Evolutionary conservation across 129 eudicot genomes (phyloP), one percentile per base, ranked within the genome.

Genomic region (Gnaphalium uliginosum): DNA sequence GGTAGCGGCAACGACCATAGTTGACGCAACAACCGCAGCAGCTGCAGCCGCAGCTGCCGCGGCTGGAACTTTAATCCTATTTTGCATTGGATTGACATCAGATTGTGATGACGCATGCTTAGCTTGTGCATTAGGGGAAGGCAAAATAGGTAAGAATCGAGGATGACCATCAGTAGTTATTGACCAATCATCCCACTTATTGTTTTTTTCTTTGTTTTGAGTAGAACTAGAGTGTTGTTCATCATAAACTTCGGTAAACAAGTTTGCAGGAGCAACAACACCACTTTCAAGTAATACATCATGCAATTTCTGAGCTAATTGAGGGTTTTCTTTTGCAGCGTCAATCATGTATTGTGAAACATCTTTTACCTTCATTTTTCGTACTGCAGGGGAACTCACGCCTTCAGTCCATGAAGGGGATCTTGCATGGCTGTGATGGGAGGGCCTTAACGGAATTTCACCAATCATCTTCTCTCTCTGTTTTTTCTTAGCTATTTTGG

Each of bases 401-500:
- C 98, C 98, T 89, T 94, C 97, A 0, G 98, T 94, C 98, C 98
- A 94, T 5, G 98, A 94, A 80, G 98, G 97, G 67, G 97, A 90
- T 79, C 90, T 78, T 46, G 88, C 88, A 75, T 83, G 98, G 59
- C 81, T 19, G 61, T 84, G 50, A 68, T 75, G 60, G 75, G 41
- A 81, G 30, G 85, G 81, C 65, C 86, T 87, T 68, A 39, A 10
- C 3, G 83, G 54, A 73, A 72, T 26, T 58, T 77, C 87, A 68
- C 64, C 37, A 62, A 43, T 29, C 25, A 53, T 53, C 23, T 72
- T 66, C 84, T 76, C 79, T 67, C 41, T 63, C 68, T 17, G n/a
- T 63, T 26, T 63, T 14, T 29, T 63, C 21, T 27, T 63, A 13
- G 68, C 8, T 25, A 63, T 32, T 19, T 79, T 50, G 23, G 85